Percentiles rank a stretch among this genome's conserved stretches.
These are phyloP conservation scores for Astrothelium subdiscretum DNA, from an alignment of 495 filamentous ascomycete species.

Conservation along the genomic window DNA sequence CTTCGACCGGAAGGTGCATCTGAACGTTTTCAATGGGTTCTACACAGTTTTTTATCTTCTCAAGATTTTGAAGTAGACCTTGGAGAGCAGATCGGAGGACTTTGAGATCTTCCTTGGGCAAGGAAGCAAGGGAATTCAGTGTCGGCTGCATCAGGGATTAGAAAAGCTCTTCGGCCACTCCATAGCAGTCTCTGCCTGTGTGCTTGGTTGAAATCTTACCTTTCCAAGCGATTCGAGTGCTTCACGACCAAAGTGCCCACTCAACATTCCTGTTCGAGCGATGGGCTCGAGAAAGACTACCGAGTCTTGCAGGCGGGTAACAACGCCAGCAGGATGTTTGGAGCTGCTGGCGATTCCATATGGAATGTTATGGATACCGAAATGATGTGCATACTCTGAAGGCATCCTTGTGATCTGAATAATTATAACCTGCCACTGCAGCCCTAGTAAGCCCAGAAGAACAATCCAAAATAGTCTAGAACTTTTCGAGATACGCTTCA, in stretches of 20 bases:
- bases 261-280: not conserved
- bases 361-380: slow-evolving; percentile 13
- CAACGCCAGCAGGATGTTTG: slow-evolving; percentile 5
- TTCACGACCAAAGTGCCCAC: not conserved
- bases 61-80: slow-evolving; percentile 1
- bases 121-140: slow-evolving; percentile 13
- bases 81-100: slow-evolving; percentile 5
- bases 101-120: slow-evolving; percentile 9
- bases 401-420: not conserved
- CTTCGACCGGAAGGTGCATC: slow-evolving; percentile 20
- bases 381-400: slow-evolving; percentile 4
- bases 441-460: not conserved
- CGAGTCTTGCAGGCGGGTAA: slow-evolving; percentile 9
- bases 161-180: not conserved
- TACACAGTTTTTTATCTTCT: not conserved
- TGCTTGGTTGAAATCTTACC: not conserved
- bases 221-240: not conserved
- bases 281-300: slow-evolving; percentile 8
- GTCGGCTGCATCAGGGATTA: slow-evolving; percentile 2
- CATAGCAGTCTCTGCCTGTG: too few relatives aligned
- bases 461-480: not conserved
- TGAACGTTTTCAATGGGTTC: slow-evolving; percentile 9
- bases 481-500: too few relatives aligned
- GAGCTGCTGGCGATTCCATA: slow-evolving; percentile 11
- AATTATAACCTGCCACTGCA: not conserved